Conservation (phyloP, 768 basidiomycete genomes). For the Polyporus arcularius region DNA sequence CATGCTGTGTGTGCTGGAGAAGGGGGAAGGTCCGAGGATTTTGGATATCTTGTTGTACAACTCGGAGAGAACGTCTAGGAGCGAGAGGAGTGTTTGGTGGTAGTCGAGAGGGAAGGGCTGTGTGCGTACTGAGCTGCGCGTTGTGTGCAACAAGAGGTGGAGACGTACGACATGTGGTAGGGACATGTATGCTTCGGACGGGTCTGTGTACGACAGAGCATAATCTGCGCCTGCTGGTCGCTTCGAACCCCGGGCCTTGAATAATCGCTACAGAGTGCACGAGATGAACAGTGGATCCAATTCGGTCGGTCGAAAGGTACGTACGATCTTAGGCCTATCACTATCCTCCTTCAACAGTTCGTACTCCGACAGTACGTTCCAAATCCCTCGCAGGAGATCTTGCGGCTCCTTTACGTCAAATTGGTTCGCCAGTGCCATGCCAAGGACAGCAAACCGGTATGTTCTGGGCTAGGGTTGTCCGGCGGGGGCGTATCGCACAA, state of each 20-base stretch:
- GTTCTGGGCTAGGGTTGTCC: slow-evolving; percentile 50
- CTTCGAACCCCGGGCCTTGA: slow-evolving; percentile 59
- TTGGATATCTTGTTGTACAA: slow-evolving; percentile 86
- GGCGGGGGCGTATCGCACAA: neutral
- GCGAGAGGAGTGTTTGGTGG: slow-evolving; percentile 83
- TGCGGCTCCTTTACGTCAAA: slow-evolving; percentile 80
- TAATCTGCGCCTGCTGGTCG: slow-evolving; percentile 61
- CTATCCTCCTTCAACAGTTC: slow-evolving; percentile 76
- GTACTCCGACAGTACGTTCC: slow-evolving; percentile 73
- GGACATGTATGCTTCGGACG: slow-evolving; percentile 66
- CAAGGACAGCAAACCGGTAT: slow-evolving; percentile 79
- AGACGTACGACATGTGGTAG: slow-evolving; percentile 70
- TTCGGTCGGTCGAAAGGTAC: slow-evolving; percentile 1
- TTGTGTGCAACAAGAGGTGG: slow-evolving; percentile 3
- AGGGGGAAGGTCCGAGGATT: slow-evolving; percentile 81
- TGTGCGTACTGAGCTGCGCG: neutral
- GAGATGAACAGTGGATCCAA: neutral
- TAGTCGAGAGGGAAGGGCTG: slow-evolving; percentile 92
- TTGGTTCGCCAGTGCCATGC: slow-evolving; percentile 81
- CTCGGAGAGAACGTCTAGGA: slow-evolving; percentile 87
- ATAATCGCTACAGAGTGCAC: slow-evolving; percentile 42
- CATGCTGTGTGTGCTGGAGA: slow-evolving; percentile 72
- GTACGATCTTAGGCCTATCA: slow-evolving; percentile 74
- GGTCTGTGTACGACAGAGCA: slow-evolving; percentile 58
- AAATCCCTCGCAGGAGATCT: slow-evolving; percentile 76